A percentile compares a stretch with the other conserved stretches of the same genome.
Conservation (phyloP, 179 eudicot genomes). For the Corrigiola litoralis region DNA sequence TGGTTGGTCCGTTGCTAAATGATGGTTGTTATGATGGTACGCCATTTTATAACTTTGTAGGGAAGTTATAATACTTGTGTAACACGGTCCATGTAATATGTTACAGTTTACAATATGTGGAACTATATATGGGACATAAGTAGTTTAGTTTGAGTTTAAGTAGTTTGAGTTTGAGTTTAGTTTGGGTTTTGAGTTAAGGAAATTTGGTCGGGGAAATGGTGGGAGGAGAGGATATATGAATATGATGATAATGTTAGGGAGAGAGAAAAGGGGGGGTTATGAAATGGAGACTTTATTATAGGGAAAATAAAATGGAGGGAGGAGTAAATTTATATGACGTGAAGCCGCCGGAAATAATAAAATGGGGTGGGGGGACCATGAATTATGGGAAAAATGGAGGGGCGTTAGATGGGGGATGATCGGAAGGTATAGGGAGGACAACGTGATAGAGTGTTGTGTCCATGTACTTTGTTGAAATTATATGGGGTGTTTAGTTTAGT, state of each 20-base stretch:
- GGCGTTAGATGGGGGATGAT: slow-evolving; percentile 33
- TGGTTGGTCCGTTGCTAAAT: slow-evolving; percentile 25
- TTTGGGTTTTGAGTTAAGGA: too few species aligned
- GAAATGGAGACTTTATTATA: too few species aligned
- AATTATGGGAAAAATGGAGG: background rate
- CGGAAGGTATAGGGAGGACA: slow-evolving; percentile 27
- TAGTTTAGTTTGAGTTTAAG: too few species aligned
- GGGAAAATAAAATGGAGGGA: too few species aligned
- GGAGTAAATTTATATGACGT: too few species aligned
- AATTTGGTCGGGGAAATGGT: slow-evolving; percentile 18
- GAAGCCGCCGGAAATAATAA: slow-evolving; percentile 36
- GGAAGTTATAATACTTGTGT: background rate
- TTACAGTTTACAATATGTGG: background rate
- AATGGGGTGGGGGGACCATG: slow-evolving; percentile 23
- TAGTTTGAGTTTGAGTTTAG: too few species aligned
- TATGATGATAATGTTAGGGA: background rate
- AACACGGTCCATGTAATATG: background rate
- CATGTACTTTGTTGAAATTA: slow-evolving; percentile 11
- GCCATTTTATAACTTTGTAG: slow-evolving; percentile 24
- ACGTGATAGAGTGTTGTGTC: slow-evolving; percentile 42
- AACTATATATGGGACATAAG: too few species aligned
- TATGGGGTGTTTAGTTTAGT: background rate
- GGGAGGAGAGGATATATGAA: background rate
- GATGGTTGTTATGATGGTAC: slow-evolving; percentile 30
- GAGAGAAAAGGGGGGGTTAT: background rate